Percentiles rank a stretch among this genome's conserved stretches.
These are phyloP conservation scores for Trichophyton mentagrophytes DNA, from an alignment of 2,329 filamentous ascomycete genomes.

Conservation along the genomic window DNA sequence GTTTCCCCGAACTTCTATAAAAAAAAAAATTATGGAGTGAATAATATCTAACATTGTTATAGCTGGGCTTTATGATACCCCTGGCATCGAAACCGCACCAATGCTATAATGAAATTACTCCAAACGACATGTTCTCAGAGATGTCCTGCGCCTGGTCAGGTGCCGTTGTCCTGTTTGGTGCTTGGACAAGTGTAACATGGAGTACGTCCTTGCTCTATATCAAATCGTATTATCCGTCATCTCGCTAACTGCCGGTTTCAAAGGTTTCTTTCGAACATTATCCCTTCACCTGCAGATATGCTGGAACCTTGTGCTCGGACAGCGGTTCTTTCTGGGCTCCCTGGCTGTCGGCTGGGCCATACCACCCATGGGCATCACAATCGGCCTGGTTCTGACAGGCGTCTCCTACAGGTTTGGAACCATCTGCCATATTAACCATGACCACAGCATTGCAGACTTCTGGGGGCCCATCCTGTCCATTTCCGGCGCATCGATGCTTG, in stretches of 20 bases:
- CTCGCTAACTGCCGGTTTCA: conserved; percentile 12
- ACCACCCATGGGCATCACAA: conserved; percentile 58
- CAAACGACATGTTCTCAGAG: conserved; percentile 77
- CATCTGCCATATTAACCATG: conserved; percentile 89
- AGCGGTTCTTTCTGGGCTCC: conserved; percentile 76
- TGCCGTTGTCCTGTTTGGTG: conserved; percentile 71
- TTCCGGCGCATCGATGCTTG: conserved; percentile 59
- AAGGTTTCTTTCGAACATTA: conserved; percentile 69
- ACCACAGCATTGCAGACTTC: conserved; percentile 67
- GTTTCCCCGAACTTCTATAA: conserved; percentile 22
- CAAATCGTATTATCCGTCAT: not conserved
- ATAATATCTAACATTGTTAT: conserved; percentile 16
- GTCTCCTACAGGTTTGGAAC: conserved; percentile 88
- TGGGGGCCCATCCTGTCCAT: conserved; percentile 83
- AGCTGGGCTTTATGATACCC: conserved; percentile 86
- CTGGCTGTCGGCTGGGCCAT: conserved; percentile 74
- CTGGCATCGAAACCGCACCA: conserved; percentile 64
- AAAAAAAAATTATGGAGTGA: too few relatives aligned
- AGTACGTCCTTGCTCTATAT: conserved; percentile 31
- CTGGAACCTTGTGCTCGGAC: conserved; percentile 85
- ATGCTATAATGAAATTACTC: conserved; percentile 83
- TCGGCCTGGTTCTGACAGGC: conserved; percentile 73
- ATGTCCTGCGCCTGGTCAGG: conserved; percentile 79
- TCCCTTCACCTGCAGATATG: conserved; percentile 95
- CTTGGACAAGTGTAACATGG: conserved; percentile 77